These are phyloP conservation scores for Bisporella sp. DNA, from an alignment of 2,329 filamentous ascomycete genomes.

Conservation along the genomic window DNA sequence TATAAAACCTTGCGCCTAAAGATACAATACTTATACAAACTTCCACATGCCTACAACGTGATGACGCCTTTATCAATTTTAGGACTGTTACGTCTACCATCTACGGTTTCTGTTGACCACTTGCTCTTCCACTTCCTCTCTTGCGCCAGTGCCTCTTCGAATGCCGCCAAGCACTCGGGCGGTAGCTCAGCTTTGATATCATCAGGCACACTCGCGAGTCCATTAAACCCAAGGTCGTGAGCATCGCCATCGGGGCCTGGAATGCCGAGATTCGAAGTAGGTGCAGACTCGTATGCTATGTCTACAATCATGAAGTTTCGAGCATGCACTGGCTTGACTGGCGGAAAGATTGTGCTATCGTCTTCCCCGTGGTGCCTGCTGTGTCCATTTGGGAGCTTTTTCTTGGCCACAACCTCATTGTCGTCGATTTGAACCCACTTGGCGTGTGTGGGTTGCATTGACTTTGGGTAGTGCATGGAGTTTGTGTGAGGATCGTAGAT, in stretches of 20 bases:
- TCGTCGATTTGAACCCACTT: constrained; percentile 67
- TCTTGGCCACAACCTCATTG: constrained; percentile 3
- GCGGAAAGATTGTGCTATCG: constrained; percentile 37
- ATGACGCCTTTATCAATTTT: constrained; percentile 51
- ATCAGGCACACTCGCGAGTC: constrained; percentile 55
- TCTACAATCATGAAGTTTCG: constrained; percentile 58
- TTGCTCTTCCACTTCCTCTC: constrained; percentile 67
- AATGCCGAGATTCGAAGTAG: constrained; percentile 44
- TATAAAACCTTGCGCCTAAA: too few relatives aligned
- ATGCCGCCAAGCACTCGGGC: constrained; percentile 63
- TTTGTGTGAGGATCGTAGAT: constrained; percentile 96
- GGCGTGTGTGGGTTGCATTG: constrained; percentile 83
- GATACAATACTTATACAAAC: too few relatives aligned
- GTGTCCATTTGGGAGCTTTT: constrained; percentile 11
- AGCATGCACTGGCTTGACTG: constrained; percentile 49
- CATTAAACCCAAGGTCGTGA: constrained; percentile 41
- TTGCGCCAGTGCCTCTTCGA: constrained; percentile 56
- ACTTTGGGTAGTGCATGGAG: constrained; percentile 75
- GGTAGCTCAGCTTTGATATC: constrained; percentile 62
- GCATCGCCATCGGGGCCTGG: constrained; percentile 49
- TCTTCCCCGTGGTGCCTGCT: constrained; percentile 3
- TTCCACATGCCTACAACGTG: not conserved
- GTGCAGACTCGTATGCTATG: constrained; percentile 49
- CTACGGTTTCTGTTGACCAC: constrained; percentile 64
- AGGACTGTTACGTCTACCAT: constrained; percentile 44